Base-by-base conservation (phyloP, 768 basidiomycete genomes). In the Termitomyces sp. region DNA sequence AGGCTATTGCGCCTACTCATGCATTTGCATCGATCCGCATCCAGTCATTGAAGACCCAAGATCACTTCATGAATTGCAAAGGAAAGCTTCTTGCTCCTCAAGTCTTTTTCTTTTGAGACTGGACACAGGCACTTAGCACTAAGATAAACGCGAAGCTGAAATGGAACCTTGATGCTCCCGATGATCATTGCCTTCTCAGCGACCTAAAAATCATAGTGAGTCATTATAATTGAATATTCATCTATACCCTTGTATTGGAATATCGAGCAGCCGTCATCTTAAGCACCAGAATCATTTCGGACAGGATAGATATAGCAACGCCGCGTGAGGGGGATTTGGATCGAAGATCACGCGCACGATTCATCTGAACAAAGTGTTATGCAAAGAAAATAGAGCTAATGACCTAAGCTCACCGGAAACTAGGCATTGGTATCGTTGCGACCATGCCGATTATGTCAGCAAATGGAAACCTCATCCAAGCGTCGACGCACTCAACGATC, bases 401-500 rank as follows among this genome's bases (percentile, higher is more conserved):
- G n/a, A n/a, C n/a, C n/a, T n/a, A n/a, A n/a, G n/a, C n/a, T n/a
- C n/a, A n/a, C n/a, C n/a, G n/a, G n/a, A n/a, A n/a, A n/a, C n/a
- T n/a, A n/a, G n/a, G n/a, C n/a, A n/a, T n/a, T n/a, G n/a, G n/a
- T n/a, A n/a, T n/a, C n/a, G n/a, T n/a, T n/a, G n/a, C n/a, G n/a
- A n/a, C n/a, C n/a, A n/a, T n/a, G n/a, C n/a, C n/a, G n/a, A 41
- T 63, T 58, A 60, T 32, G 41, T 63, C 54, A 63, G 47, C 59
- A 56, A 57, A 73, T 72, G 71, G 74, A 74, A 56, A 67, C 75
- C 37, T 68, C 73, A 54, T 57, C 74, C 49, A 87, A 82, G 67
- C 83, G 79, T 59, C 80, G 80, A 59, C 80, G 79, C 59, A 58
- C 74, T 14, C 76, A 79, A 54, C 83, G 81, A 41, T 82, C 86